These are phyloP conservation scores for Inga oerstediana DNA, from an alignment of 306 rosid species.

Conservation along the genomic window DNA sequence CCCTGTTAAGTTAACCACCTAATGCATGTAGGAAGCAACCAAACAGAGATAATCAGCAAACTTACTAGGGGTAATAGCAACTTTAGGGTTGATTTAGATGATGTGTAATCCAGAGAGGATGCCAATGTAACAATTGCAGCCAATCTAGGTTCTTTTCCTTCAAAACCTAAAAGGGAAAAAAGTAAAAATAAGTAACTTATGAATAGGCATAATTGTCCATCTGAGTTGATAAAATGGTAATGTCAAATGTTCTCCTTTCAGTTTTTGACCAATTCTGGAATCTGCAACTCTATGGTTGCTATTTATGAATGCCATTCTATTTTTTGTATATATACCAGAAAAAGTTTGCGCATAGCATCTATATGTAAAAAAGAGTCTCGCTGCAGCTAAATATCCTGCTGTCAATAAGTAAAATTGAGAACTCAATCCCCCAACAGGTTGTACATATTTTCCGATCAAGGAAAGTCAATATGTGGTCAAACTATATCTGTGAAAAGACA, in stretches of 20 bases:
- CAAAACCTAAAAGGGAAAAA: constrained; percentile 57
- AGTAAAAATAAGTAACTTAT: constrained; percentile 23
- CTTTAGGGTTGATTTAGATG: constrained; percentile 89
- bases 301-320: constrained; percentile 5
- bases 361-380: neutral
- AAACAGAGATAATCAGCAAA: constrained; percentile 32
- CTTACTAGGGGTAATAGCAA: constrained; percentile 93
- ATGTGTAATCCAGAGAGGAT: constrained; percentile 89
- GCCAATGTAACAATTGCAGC: constrained; percentile 95
- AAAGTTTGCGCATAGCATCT: neutral
- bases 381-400: constrained; percentile 1
- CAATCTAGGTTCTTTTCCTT: constrained; percentile 73
- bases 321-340: neutral
- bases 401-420: neutral
- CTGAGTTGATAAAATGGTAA: neutral
- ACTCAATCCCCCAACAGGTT: neutral
- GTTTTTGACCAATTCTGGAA: constrained; percentile 2
- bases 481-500: too few relatives aligned
- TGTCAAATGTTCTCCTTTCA: neutral
- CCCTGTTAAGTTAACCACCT: constrained; percentile 26
- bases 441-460: neutral
- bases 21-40: constrained; percentile 18
- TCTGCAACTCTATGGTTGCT: constrained; percentile 19
- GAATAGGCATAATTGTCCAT: constrained; percentile 3
- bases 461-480: too few relatives aligned